Evolutionary conservation across 225 moss, liverwort and hornwort species (phyloP), one percentile per base, ranked within the genome.

Genomic region (Sphagnum tenellum): DNA sequence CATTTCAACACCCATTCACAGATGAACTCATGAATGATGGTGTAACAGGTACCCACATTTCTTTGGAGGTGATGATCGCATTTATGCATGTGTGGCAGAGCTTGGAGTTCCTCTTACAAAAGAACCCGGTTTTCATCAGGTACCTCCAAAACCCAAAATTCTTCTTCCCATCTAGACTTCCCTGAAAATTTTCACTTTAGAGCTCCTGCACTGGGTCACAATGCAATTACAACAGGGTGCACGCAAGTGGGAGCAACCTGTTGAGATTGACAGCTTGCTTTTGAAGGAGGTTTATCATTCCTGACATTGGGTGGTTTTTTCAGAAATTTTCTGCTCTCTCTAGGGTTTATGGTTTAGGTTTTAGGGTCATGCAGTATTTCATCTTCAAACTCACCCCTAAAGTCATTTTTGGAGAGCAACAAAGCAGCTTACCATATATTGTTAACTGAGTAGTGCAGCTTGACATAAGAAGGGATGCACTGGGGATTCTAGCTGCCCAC

Each of bases 11-110:
- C 29, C 29, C 29, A 29, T 29, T 29, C 29, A 29, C 29, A 29
- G 29, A 29, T 29, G 29, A 29, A 29, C 29, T 29, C 29, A 29
- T 29, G 29, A 1, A 29, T 29, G 3, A 13, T 13, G 13, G 5
- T 3, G 58, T 8, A 12, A 66, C 69, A 82, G 82, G 64, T 82
- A 82, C 13, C 74, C 79, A 8, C 50, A 82, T 55, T 73, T 82
- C 8, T 82, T 79, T 68, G 82, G 82, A 4, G 79, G 82, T 55
- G 82, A 82, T 64, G 82, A 82, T 67, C 79, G 82, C 10, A 82
- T 79, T 76, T 79, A 82, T 50, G 82, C 82, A 5, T 82, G 82
- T 61, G 79, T 82, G 82, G 82, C 82, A 51, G 82, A 82, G 74
- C 76, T 82, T 64, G 82, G 82, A 57, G 69, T 82, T 61, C 82